Base-by-base conservation (phyloP, 257 asterid species). In the Solanum paucissectum region DNA sequence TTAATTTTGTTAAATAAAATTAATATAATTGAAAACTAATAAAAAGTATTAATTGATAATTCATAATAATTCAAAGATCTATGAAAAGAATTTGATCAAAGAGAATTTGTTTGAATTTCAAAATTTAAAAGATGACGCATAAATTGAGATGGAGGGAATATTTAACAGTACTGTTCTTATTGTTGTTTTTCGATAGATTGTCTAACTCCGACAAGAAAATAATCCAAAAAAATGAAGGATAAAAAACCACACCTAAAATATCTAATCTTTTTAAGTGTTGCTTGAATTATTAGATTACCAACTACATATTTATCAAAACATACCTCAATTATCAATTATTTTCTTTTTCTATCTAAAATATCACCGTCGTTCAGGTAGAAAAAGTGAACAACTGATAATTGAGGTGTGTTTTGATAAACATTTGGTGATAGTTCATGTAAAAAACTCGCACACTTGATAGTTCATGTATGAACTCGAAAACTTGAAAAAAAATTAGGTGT, bases 211-310 rank as follows among this genome's bases (percentile, higher is more conserved):
- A 2, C 10, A 10, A 23, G 12, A 62, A 62, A 16, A 52, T 52
- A 60, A 1, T 21, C 6, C 2, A 60, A 60, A 52, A 55, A 21
- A 0, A 20, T 8, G 5, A 21, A 58, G 27, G 68, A 0, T 60
- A 9, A 62, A 62, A 62, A 62, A 1, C 33, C 33, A 62, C 16
- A 62, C 5, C 1, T 62, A n/a, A 62, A n/a, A 2, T 2, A 64
- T 64, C 1, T 64, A 1, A 9, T 11, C 0, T 11, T 64, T 64
- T n/a, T n/a, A n/a, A n/a, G n/a, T n/a, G n/a, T n/a, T n/a, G 2
- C 16, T n/a, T 0, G 0, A 62, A 62, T 5, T 10, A 62, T n/a
- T 4, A n/a, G 1, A 64, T n/a, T 11, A 11, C 1, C 34, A 64
- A 64, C 2, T 25, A 25, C 32, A 0, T 62, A n/a, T 66, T 27